Conservation (phyloP, 2,329 filamentous ascomycete genomes). For the Trichoderma sp. region DNA sequence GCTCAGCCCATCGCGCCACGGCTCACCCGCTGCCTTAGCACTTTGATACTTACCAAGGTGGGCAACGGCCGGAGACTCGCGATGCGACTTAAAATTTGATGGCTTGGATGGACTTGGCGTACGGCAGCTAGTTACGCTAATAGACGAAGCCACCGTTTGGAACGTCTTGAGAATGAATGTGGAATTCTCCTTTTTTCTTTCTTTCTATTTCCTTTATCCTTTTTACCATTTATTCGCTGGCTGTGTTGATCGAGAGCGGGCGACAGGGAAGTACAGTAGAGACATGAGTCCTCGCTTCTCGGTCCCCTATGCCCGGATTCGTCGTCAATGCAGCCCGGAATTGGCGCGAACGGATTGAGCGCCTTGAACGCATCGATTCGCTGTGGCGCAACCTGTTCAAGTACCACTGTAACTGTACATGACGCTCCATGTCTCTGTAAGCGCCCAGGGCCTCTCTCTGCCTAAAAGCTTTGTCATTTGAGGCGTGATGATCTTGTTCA, state of each 20-base stretch:
- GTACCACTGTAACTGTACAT: neutral
- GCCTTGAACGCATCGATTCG: neutral
- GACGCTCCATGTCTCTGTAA: neutral
- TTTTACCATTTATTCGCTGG: neutral
- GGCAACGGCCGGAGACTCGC: neutral
- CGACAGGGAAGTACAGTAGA: neutral
- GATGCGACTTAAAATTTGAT: slow-evolving; percentile 13
- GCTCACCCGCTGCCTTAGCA: neutral
- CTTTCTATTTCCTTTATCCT: neutral
- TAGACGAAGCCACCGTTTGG: slow-evolving; percentile 4
- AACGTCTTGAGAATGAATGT: neutral
- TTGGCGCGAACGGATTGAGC: slow-evolving; percentile 12
- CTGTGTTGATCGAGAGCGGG: neutral
- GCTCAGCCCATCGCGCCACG: neutral
- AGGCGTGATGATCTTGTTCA: neutral
- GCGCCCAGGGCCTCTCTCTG: neutral
- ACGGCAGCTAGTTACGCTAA: slow-evolving; percentile 12
- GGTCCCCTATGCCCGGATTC: neutral
- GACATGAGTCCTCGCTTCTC: neutral
- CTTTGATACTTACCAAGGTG: neutral
- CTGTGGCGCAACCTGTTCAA: neutral
- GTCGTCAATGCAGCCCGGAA: neutral
- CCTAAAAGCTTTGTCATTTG: neutral
- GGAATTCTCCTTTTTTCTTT: neutral
- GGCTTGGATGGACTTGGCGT: neutral